These are phyloP conservation scores for Filobasidium floriforme DNA, from an alignment of 768 basidiomycete genomes.

Conservation along the genomic window DNA sequence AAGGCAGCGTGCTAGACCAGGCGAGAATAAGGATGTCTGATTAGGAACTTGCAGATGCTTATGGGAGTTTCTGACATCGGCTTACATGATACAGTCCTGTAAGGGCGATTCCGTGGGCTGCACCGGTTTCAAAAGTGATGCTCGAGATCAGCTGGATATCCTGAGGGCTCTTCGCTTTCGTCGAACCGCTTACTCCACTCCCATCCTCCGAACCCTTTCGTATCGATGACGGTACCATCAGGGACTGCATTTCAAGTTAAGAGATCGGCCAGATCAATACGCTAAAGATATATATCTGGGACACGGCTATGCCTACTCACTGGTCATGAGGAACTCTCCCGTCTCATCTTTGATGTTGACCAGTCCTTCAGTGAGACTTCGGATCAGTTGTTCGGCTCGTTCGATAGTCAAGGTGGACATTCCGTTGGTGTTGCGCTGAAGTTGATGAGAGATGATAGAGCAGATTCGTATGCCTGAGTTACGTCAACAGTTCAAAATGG, in stretches of 20 bases:
- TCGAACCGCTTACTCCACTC: conserved; percentile 47
- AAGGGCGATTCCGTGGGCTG: conserved; percentile 27
- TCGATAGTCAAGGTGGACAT: conserved; percentile 23
- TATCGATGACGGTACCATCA: conserved; percentile 55
- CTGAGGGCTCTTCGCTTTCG: conserved; percentile 21
- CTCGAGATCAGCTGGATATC: too few relatives aligned
- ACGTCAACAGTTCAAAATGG: too few relatives aligned
- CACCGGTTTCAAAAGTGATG: conserved; percentile 37
- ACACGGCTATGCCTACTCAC: conserved; percentile 25
- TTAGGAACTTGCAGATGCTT: background rate
- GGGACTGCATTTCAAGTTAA: conserved; percentile 34
- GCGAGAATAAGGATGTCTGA: background rate
- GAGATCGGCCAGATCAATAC: background rate
- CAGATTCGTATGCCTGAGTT: too few relatives aligned
- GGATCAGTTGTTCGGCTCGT: conserved; percentile 33
- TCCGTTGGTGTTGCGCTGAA: conserved; percentile 10
- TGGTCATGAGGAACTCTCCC: conserved; percentile 52
- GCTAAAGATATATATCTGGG: background rate
- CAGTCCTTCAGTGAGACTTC: conserved; percentile 38
- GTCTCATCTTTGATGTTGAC: conserved; percentile 55
- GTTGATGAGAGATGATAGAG: background rate
- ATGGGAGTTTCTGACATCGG: conserved; percentile 41
- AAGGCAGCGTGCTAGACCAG: conserved; percentile 14
- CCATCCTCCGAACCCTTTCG: conserved; percentile 58
- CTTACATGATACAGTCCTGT: conserved; percentile 37